Evolutionary conservation across 306 rosid genomes (phyloP).

Genomic region (Ziziphus jujuba): DNA sequence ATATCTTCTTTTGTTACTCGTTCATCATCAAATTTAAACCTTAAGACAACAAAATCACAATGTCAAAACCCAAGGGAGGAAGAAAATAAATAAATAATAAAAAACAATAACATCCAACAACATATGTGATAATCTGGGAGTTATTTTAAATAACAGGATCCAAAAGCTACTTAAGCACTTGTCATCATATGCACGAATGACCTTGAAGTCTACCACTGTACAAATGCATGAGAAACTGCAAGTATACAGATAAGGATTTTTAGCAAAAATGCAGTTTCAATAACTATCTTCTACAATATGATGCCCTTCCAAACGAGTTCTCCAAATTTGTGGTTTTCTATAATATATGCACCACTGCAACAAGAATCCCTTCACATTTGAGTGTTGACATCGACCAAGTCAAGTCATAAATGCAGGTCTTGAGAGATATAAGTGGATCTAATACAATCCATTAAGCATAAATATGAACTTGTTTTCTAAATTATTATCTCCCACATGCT

Average conservation of each 20-base stretch:
- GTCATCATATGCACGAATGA: background rate
- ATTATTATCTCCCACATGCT: no score
- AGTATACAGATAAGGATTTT: background rate
- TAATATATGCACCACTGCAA: no score
- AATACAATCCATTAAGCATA: no score
- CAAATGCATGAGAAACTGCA: background rate
- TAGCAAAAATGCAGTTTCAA: background rate
- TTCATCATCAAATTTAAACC: slow-evolving; percentile 98
- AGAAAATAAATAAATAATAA: no score
- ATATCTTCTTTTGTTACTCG: slow-evolving; percentile 94
- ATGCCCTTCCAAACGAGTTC: no score
- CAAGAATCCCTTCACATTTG: no score
- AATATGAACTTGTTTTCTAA: no score
- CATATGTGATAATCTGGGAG: background rate
- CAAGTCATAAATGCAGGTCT: no score
- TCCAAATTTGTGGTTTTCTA: no score
- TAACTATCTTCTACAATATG: no score
- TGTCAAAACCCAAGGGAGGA: background rate
- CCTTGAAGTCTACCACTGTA: background rate
- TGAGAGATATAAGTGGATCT: no score
- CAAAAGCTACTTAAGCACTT: slow-evolving; percentile 3
- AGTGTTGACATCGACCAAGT: no score
- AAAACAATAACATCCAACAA: background rate
- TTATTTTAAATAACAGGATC: slow-evolving; percentile 1
- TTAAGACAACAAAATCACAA: slow-evolving; percentile 24